Evolutionary conservation across 495 filamentous ascomycete species (phyloP), one percentile per base, ranked within the genome.

Genomic region (Penicillium angulare): DNA sequence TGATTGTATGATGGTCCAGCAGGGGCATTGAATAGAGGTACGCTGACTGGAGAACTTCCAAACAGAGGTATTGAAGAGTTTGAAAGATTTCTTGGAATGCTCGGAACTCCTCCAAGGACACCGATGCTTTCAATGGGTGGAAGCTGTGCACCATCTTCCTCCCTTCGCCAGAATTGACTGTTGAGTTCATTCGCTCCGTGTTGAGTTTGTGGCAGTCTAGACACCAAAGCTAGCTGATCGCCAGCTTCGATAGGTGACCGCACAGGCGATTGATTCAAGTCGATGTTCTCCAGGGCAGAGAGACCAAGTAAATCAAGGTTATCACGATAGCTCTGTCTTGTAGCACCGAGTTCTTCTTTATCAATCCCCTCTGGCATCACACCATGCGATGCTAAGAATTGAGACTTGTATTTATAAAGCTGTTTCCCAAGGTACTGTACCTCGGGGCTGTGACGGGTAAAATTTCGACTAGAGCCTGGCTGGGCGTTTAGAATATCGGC

Each of bases 401-500:
- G 60, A 0, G 69, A 73, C 40, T 76, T 71, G 43, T 60, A 67
- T n/a, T 56, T 55, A 51, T 72, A 78, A 52, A 78, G 59, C 50
- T 67, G 55, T 38, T 71, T 69, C 0, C 71, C 74, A 33, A 78
- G 62, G 16, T 67, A 65, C 18, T 67, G 60, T 6, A 64, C 73
- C 44, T 78, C 74, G 7, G 73, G 72, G 7, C 65, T 74, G n/a
- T 76, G 66, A 2, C 71, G 67, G 3, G 70, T 72, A 59, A 64
- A 75, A 20, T 41, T 52, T 42, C 51, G 52, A 16, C 52, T 52
- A 5, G 71, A 68, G 35, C 63, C 65, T 8, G 57, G 47, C 22
- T 72, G 67, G 6, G 64, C 57, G 59, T 78, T 78, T 29, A 78
- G 66, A 35, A 74, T 64, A 43, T 78, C 74, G 24, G 67, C 71